Evolutionary conservation across 345 rosid species (phyloP).

Genomic region (Rubroshorea leprosula): DNA sequence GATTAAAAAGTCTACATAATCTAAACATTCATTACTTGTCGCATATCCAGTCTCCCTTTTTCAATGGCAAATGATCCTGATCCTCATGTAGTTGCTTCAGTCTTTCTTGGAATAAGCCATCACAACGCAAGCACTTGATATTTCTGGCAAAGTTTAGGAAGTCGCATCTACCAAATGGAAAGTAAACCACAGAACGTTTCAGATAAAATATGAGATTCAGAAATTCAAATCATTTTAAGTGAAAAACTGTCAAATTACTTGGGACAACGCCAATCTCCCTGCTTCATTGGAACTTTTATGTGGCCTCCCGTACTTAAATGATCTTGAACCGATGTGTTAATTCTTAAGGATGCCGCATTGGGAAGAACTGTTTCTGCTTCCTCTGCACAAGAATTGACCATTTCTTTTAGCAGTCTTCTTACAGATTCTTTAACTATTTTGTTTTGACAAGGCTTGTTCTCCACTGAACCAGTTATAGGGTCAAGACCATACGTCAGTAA

Average conservation of each 20-base stretch:
- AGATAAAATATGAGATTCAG: not conserved
- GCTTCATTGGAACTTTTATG: constrained; percentile 41
- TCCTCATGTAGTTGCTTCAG: constrained; percentile 51
- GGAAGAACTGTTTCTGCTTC: constrained; percentile 26
- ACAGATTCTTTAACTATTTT: constrained; percentile 61
- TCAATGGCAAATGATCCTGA: constrained; percentile 70
- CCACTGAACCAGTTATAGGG: constrained; percentile 38
- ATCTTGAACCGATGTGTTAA: not conserved
- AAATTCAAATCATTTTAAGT: not conserved
- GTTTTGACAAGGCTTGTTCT: constrained; percentile 55
- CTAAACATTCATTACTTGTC: constrained; percentile 39
- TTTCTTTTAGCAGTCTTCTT: constrained; percentile 58
- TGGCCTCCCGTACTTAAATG: constrained; percentile 15
- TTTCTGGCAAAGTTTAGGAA: constrained; percentile 82
- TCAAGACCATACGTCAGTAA: constrained; percentile 64
- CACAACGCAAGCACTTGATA: constrained; percentile 66
- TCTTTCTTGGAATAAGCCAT: constrained; percentile 51
- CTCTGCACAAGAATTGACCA: constrained; percentile 36
- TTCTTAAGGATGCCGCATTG: constrained; percentile 13
- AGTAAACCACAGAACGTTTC: not conserved
- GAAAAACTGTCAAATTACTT: constrained; percentile 35
- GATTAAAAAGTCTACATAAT: constrained; percentile 11
- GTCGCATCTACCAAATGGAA: constrained; percentile 52
- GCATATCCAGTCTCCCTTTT: constrained; percentile 95
- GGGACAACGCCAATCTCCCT: constrained; percentile 79